Evolutionary conservation across 306 rosid genomes (phyloP), one percentile per base, ranked within the genome.

Genomic region (Lupinus albus): DNA sequence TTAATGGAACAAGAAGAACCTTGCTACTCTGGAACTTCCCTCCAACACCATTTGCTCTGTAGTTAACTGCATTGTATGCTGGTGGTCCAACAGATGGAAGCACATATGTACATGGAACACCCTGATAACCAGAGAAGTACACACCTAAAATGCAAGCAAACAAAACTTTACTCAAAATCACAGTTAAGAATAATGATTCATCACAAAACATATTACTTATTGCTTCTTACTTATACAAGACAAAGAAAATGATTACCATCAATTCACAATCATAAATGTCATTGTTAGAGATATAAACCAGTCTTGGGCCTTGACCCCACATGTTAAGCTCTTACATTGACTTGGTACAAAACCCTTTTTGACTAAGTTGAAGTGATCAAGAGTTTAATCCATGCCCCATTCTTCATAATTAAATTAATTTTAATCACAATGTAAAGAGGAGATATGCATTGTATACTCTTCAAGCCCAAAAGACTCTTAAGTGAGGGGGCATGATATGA

Each of bases 1-100:
- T 51, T 10, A 46, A 65, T 55, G 84, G 75, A 51, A 28, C 17
- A 62, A 68, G 55, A 71, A 64, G 64, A 84, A 93, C 99, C 99
- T 94, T 94, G 79, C 72, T 79, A 58, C 85, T 85, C 81, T 66
- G 95, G 66, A 85, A 81, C 89, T 87, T 90, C 60, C 81, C 91
- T 62, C 87, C 94, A 76, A 71, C 82, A 49, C 92, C 96, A 74
- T 93, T 88, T 57, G 87, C 62, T 78, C 89, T 88, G 70, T 88
- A 85, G 77, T 73, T 80, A 76, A 78, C 51, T 64, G 83, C 65
- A 75, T 83, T 87, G 77, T 86, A 87, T 5, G 89, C 65, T 3
- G 90, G 85, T 79, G 95, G 80, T 77, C 87, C 84, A 84, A 86
- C 89, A 82, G 87, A 84, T 85, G 84, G 90, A 83, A 88, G 83